Evolutionary conservation across 1,139 yeast species (phyloP), one percentile per base, ranked within the genome.

Genomic region (Pichia sp.): DNA sequence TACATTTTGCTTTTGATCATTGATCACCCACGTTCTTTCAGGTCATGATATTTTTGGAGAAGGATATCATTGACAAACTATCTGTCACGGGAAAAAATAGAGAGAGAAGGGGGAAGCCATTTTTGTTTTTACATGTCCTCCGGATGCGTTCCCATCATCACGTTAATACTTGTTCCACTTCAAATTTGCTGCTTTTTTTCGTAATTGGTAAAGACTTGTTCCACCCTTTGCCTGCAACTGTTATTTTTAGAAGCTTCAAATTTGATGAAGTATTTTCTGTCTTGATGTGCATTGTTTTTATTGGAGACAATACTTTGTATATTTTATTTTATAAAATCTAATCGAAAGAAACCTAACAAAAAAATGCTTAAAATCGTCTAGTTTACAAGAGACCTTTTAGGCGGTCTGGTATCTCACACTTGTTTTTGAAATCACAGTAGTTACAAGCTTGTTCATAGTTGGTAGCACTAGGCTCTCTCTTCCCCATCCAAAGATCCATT

Each of bases 401-500:
- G 16, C 47, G 45, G 2, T 30, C n/a, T 1, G 57, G 57, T 26
- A 55, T 38, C 43, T 60, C 59, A 53, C 70, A 76, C 51, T 69
- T 67, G 19, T 60, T 50, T 44, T 70, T 70, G 63, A 78, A 84
- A 19, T 78, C 82, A 69, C 90, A 85, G 54, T 67, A 69, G n/a
- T 69, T 72, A 65, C 90, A 84, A 1, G 59, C 63, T 54, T 65
- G 54, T 45, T 67, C 68, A 45, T 59, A 58, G 16, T 63, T 57
- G 0, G 78, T 75, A 0, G 74, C 73, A 43, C 61, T 61, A 0
- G 88, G 85, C 4, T 64, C 62, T 45, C 83, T 67, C 26, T 67
- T 60, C 0, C 89, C 89, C 59, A 72, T 71, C 88, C 89, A 84
- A 59, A 82, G 79, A 15, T 64, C 61, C 50, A 78, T 59, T 4